These are phyloP conservation scores for Mallotus japonicus DNA, from an alignment of 441 rosid species.

Conservation along the genomic window DNA sequence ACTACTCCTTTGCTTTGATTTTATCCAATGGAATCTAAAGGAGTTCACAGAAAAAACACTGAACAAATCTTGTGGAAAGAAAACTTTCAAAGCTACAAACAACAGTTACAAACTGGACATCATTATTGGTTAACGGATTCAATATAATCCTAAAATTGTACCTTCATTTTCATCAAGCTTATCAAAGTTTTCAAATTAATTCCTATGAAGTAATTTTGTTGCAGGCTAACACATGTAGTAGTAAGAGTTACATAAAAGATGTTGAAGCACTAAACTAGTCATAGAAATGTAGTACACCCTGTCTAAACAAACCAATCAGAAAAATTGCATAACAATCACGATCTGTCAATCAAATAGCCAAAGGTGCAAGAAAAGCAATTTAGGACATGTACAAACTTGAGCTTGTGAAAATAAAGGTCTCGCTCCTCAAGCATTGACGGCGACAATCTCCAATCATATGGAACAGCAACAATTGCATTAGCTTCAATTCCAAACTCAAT, in stretches of 20 bases:
- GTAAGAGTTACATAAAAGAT: neutral
- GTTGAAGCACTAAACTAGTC: neutral
- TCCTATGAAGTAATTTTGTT: neutral
- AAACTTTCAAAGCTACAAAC: neutral
- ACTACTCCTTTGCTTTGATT: conserved; percentile 1
- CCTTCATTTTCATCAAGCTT: neutral
- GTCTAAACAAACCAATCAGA: neutral
- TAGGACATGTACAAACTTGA: conserved; percentile 61
- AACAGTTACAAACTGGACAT: neutral
- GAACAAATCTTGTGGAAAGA: neutral
- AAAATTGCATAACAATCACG: neutral
- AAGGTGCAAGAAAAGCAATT: neutral
- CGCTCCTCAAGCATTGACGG: conserved; percentile 96
- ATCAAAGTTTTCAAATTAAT: neutral
- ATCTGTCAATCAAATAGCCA: neutral
- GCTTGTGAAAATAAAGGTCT: conserved; percentile 94
- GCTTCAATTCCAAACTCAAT: conserved; percentile 95
- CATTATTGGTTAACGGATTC: neutral
- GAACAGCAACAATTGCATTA: conserved; percentile 90
- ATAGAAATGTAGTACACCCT: neutral
- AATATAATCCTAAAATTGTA: neutral
- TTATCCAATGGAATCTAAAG: neutral
- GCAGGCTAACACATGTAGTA: neutral
- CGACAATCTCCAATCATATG: conserved; percentile 97
- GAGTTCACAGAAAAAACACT: neutral